phyloP scores from a whole-genome alignment of 2,329 filamentous ascomycete species.

The Hymenoscyphus occultus region DNA sequence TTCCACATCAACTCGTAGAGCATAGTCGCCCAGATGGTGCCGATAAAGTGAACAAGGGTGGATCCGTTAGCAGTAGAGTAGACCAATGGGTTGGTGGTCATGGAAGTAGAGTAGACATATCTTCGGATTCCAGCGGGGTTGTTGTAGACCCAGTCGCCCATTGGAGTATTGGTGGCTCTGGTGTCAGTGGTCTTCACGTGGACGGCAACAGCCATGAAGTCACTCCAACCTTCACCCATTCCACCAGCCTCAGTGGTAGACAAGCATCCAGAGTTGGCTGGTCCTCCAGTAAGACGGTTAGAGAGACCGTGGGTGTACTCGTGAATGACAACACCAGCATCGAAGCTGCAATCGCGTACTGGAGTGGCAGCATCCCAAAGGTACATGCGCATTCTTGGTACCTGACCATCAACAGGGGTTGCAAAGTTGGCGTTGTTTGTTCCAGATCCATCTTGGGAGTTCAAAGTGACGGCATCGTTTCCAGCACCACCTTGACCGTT shows the following conservation, averaged over 20 bases:
- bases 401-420: constrained; percentile 50
- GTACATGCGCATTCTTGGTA: constrained; percentile 58
- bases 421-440: constrained; percentile 58
- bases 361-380: constrained; percentile 44
- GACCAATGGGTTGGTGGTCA: constrained; percentile 48
- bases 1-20: constrained; percentile 59
- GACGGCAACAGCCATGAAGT: constrained; percentile 53
- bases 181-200: constrained; percentile 47
- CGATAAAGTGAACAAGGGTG: constrained; percentile 46
- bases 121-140: constrained; percentile 45
- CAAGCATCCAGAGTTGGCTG: constrained; percentile 45
- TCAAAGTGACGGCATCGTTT: constrained; percentile 53
- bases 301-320: constrained; percentile 52
- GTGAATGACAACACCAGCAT: constrained; percentile 58
- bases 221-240: constrained; percentile 58
- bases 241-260: constrained; percentile 47
- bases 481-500: constrained; percentile 51
- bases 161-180: constrained; percentile 44
- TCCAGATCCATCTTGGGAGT: constrained; percentile 53
- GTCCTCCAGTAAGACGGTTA: constrained; percentile 44
- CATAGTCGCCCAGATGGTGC: constrained; percentile 51
- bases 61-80: constrained; percentile 45
- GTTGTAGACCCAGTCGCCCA: constrained; percentile 50
- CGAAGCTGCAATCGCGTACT: constrained; percentile 45
- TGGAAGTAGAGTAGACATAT: constrained; percentile 51